A percentile compares a stretch with the other conserved stretches of the same genome.
Conservation (phyloP, 106 monocot genomes). For the Alisma plantagoaquatica region DNA sequence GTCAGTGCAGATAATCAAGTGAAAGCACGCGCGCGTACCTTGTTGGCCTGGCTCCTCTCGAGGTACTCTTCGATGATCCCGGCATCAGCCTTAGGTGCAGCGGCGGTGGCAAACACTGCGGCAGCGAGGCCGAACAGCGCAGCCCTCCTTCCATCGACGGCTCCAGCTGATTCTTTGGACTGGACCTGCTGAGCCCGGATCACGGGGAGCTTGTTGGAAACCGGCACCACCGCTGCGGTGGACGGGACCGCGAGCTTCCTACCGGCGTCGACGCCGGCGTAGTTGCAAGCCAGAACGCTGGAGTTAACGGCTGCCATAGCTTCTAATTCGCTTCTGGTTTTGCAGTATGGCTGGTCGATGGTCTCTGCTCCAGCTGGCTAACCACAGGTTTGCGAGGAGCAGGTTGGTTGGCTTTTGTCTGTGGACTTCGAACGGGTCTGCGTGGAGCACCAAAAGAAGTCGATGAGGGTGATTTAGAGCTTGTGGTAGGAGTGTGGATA, state of each 20-base stretch:
- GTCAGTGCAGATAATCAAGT: neutral
- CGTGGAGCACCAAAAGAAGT: too few relatives aligned
- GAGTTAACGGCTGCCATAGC: constrained; percentile 78
- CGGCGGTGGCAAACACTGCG: constrained; percentile 42
- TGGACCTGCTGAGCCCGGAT: constrained; percentile 32
- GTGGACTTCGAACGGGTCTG: too few relatives aligned
- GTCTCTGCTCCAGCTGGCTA: neutral
- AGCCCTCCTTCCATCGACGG: constrained; percentile 46
- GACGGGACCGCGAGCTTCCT: constrained; percentile 28
- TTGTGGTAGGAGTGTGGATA: constrained; percentile 75
- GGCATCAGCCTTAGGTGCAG: constrained; percentile 48
- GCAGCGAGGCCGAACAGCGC: constrained; percentile 71
- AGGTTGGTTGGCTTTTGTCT: neutral
- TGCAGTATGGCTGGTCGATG: neutral
- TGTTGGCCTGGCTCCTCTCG: constrained; percentile 96
- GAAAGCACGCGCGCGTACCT: constrained; percentile 30
- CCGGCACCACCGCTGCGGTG: neutral
- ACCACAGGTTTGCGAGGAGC: too few relatives aligned
- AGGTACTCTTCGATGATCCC: constrained; percentile 83
- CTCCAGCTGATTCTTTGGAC: constrained; percentile 1
- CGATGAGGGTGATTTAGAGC: constrained; percentile 4
- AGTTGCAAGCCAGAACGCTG: constrained; percentile 65
- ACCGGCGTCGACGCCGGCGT: constrained; percentile 33
- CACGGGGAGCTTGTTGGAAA: constrained; percentile 20
- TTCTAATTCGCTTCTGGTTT: neutral